phyloP scores from a whole-genome alignment of 352 stramenopile species.

The Phytophthora macrochlamydospora region DNA sequence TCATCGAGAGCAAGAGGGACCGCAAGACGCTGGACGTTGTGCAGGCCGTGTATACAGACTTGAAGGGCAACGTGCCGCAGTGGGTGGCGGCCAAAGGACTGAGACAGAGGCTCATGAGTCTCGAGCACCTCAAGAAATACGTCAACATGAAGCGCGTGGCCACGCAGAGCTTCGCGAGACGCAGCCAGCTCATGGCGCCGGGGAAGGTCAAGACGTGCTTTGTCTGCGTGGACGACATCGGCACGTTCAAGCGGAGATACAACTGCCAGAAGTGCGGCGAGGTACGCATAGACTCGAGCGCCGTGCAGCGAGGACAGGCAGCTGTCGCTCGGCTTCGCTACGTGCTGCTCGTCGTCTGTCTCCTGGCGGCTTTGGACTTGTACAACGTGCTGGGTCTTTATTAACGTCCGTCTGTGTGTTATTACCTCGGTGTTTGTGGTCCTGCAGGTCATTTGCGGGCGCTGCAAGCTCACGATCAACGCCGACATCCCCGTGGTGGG shows the following conservation, averaged over 20 bases:
- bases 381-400: conserved; percentile 9
- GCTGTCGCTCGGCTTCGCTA: neutral
- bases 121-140: conserved; percentile 84
- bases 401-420: conserved; percentile 19
- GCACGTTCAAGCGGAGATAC: conserved; percentile 79
- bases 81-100: conserved; percentile 70
- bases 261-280: conserved; percentile 88
- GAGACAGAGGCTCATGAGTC: conserved; percentile 66
- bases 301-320: neutral
- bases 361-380: neutral
- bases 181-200: conserved; percentile 65
- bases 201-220: conserved; percentile 83
- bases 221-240: conserved; percentile 82
- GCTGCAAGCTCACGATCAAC: conserved; percentile 76
- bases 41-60: conserved; percentile 82
- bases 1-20: conserved; percentile 78
- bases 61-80: conserved; percentile 79
- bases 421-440: conserved; percentile 17
- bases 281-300: conserved; percentile 28
- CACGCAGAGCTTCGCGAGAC: conserved; percentile 72
- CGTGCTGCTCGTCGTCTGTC: conserved; percentile 13
- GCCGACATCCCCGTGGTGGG: conserved; percentile 84
- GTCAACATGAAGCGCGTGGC: conserved; percentile 81
- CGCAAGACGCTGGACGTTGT: conserved; percentile 75
- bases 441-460: conserved; percentile 63